Evolutionary conservation across 2,329 filamentous ascomycete species (phyloP).

Genomic region (Penicillium sp.): DNA sequence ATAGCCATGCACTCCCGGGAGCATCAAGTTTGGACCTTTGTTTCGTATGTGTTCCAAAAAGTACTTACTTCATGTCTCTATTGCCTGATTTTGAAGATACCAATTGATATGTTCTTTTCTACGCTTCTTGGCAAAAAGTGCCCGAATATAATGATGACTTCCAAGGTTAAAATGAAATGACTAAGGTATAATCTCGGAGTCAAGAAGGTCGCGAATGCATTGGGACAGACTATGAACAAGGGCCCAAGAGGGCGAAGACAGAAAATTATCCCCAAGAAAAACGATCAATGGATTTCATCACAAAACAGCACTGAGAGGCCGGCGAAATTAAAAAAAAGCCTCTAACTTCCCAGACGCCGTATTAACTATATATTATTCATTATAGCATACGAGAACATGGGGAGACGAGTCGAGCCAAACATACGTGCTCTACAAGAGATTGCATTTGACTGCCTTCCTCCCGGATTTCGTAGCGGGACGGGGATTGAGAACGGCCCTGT

Average conservation of each 20-base stretch:
- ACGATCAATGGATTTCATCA: constrained; percentile 28
- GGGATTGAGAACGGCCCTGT: constrained; percentile 49
- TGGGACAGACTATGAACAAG: constrained; percentile 3
- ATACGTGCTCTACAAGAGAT: constrained; percentile 40
- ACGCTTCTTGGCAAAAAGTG: neutral
- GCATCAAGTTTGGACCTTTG: constrained; percentile 1
- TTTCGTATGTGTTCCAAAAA: constrained; percentile 13
- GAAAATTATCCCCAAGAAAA: constrained; percentile 15
- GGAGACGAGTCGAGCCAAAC: constrained; percentile 15
- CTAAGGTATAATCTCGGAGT: neutral
- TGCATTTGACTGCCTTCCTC: constrained; percentile 39
- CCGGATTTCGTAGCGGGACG: constrained; percentile 46
- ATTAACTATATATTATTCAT: constrained; percentile 40
- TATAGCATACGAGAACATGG: constrained; percentile 30
- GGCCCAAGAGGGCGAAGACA: constrained; percentile 10
- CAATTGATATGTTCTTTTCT: constrained; percentile 10
- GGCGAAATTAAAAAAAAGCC: constrained; percentile 22
- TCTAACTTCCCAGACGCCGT: constrained; percentile 35
- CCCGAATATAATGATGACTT: neutral
- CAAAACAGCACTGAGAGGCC: constrained; percentile 16
- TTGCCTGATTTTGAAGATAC: constrained; percentile 13
- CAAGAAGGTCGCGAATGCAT: constrained; percentile 9
- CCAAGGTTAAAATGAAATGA: no score
- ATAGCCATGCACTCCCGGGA: neutral
- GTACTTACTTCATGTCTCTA: constrained; percentile 12